Base-by-base conservation (phyloP, 2,329 filamentous ascomycete species). In the Alternaria sp. region DNA sequence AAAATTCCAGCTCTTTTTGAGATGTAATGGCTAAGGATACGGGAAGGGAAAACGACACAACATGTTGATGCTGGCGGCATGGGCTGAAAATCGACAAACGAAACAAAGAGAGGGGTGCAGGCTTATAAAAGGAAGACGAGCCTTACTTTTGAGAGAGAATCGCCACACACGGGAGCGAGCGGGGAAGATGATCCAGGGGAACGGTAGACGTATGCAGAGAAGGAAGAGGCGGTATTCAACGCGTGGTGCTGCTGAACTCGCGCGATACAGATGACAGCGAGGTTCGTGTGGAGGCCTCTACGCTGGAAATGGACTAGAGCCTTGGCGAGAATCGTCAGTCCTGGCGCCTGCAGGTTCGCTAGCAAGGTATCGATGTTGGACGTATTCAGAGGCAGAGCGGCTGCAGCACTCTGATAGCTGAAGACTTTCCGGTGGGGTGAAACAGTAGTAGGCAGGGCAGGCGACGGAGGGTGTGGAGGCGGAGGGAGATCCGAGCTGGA, bases 111-210 rank as follows among this genome's bases (percentile, higher is more conserved):
- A 32, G 54, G 58, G 41, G 48, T 51, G 41, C 30, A 18, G 46
- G 34, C n/a, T 34, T 26, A 34, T 32, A 20, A 32, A 46, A 57
- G 54, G 41, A 36, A 62, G 43, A 63, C 55, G 53, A 57, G 68
- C 67, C 73, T 76, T 75, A 75, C 72, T 69, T 72, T 57, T 72
- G 59, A 51, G 48, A 49, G 53, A 63, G 59, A 63, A 56, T 49
- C 57, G 61, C 67, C 59, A 68, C 66, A 65, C 65, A 68, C 63
- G 64, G 69, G 67, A 65, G 71, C 67, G 67, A 65, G 71, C 67
- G 67, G 68, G 68, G 67, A 69, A 66, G 58, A 48, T 53, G 53
- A 62, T 68, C 64, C 57, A 68, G 62, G 59, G 59, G 59, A 48
- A 59, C 62, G 66, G 66, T 64, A 63, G 68, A 68, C 55, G 66